Evolutionary conservation across 2,329 filamentous ascomycete species (phyloP), one percentile per base, ranked within the genome.

Genomic region (Fusarium gaditjirri): DNA sequence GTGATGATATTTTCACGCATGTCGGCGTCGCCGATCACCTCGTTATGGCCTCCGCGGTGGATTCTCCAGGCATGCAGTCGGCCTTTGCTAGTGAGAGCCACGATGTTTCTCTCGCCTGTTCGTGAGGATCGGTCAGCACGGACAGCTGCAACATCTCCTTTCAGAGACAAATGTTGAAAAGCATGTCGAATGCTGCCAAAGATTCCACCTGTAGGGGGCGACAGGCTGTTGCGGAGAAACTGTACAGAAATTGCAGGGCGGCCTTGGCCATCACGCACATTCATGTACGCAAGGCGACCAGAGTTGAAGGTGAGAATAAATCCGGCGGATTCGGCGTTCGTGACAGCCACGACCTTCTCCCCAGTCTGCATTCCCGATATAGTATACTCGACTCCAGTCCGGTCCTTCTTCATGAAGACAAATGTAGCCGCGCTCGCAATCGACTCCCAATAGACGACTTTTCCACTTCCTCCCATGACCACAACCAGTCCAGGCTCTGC

Each of bases 401-500:
- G 91, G 77, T 93, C 93, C 79, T 97, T 92, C 72, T 93, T 92
- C 77, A 95, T 93, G 43, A 97, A 89, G 70, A 93, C 93, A 61
- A 97, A 87, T 2, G 94, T 94, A 42, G 94, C 93, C 14, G 94
- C 94, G 80, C 91, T 94, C 61, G 95, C 94, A 71, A 98, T 93
- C 42, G 94, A 97, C 80, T 98, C 96, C 94, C 96, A 98, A 81
- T 96, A 98, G 47, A 94, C 91, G 57, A 98, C 90, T 80, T 92
- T 95, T 57, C 96, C 96, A 53, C 88, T 94, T 23, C 89, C 89
- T 17, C 95, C 93, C 84, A 95, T 93, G 41, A 98, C 87, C 41
- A 98, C 89, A 33, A 99, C 90, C 41, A 99, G 87, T 5, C 96
- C 96, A 38, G 95, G 92, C 75, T 97, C 93, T 53, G 90, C 89